Conservation (phyloP, 139 green algal genomes). For the Zygnema cylindricum region DNA sequence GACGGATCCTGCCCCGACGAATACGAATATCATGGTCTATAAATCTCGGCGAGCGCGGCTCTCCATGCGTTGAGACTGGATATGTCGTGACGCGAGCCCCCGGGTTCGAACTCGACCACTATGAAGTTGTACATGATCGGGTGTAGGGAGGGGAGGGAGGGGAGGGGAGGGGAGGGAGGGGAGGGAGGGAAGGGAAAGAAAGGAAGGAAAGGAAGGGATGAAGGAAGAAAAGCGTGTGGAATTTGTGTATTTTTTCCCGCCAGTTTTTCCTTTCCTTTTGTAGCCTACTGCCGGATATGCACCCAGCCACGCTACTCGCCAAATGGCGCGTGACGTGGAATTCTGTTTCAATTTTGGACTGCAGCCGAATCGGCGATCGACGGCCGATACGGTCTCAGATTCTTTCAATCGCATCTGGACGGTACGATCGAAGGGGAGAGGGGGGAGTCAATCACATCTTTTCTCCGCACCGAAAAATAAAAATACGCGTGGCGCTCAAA, state of each 20-base stretch:
- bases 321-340: too few species aligned
- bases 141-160: background rate
- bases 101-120: background rate
- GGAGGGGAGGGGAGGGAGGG: conserved; percentile 24
- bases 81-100: background rate
- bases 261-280: background rate
- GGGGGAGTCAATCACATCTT: too few species aligned
- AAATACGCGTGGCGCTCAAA: too few species aligned
- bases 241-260: background rate
- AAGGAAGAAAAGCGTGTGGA: conserved; percentile 12
- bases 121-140: background rate
- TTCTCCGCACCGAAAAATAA: too few species aligned
- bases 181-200: conserved; percentile 20
- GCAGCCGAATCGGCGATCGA: too few species aligned
- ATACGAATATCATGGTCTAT: conserved; percentile 50
- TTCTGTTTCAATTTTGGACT: too few species aligned
- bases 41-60: conserved; percentile 46
- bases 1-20: conserved; percentile 46
- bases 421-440: too few species aligned
- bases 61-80: too few species aligned
- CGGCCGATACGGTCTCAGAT: too few species aligned
- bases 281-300: background rate
- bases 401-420: too few species aligned
- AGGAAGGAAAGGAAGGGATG: conserved; percentile 33
- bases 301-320: too few species aligned